Evolutionary conservation across 1,284 basidiomycete species (phyloP).

Genomic region (Melampsora larici-populina): DNA sequence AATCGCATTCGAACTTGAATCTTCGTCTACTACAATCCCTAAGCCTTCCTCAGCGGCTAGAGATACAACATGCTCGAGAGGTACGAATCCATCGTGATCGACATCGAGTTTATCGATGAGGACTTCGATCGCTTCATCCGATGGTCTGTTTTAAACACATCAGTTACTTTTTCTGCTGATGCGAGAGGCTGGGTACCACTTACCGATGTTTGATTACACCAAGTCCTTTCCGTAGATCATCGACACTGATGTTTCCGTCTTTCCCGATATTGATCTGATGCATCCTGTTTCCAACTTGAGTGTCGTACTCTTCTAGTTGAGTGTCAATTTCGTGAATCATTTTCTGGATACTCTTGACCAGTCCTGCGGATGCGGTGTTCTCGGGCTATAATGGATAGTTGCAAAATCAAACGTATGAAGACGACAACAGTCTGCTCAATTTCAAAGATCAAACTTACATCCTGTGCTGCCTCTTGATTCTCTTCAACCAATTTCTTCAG

Average conservation of each 20-base stretch:
- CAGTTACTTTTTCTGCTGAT: not conserved
- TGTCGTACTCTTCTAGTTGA: constrained; percentile 79
- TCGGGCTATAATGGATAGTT: constrained; percentile 20
- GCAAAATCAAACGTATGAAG: too few relatives aligned
- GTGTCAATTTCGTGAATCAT: constrained; percentile 96
- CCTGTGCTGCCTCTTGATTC: constrained; percentile 68
- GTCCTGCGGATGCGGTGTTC: constrained; percentile 60
- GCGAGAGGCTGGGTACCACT: not conserved
- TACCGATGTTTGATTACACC: constrained; percentile 80
- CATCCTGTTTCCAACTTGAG: constrained; percentile 80
- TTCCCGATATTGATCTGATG: constrained; percentile 91
- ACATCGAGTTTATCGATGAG: constrained; percentile 92
- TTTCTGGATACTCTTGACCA: constrained; percentile 87
- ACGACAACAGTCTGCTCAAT: too few relatives aligned
- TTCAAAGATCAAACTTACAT: constrained; percentile 25
- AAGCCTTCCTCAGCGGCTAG: constrained; percentile 54
- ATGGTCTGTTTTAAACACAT: constrained; percentile 60
- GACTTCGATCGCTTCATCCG: constrained; percentile 81
- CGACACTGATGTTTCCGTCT: constrained; percentile 84
- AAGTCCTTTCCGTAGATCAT: constrained; percentile 84
- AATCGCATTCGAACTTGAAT: constrained; percentile 48
- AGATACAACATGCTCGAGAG: constrained; percentile 54
- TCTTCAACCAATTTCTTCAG: constrained; percentile 85
- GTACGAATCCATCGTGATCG: constrained; percentile 89
- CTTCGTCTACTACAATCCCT: constrained; percentile 51